A percentile compares a stretch with the other conserved stretches of the same genome.
Conservation (phyloP, 306 rosid species). For the Castanospermum australe region DNA sequence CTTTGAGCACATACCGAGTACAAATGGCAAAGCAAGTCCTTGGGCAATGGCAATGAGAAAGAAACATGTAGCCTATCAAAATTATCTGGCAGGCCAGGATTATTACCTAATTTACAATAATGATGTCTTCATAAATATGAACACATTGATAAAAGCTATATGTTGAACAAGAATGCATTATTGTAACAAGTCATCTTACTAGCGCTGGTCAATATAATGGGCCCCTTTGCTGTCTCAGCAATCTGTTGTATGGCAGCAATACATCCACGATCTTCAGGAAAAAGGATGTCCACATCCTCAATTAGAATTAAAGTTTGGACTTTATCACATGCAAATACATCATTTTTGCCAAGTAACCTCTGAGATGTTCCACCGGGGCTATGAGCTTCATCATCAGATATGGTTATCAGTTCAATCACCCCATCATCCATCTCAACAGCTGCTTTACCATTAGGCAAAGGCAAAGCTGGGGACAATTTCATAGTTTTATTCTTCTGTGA, state of each 20-base stretch:
- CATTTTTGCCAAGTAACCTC: conserved; percentile 36
- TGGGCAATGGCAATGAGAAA: conserved; percentile 62
- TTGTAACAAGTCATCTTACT: conserved; percentile 60
- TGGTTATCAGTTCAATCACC: conserved; percentile 46
- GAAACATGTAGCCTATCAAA: conserved; percentile 52
- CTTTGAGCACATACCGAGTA: conserved; percentile 52
- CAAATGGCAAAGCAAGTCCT: conserved; percentile 71
- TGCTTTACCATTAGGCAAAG: conserved; percentile 36
- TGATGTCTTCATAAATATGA: conserved; percentile 13
- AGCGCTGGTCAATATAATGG: conserved; percentile 89
- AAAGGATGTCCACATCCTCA: conserved; percentile 89
- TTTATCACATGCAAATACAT: conserved; percentile 27
- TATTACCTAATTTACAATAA: conserved; percentile 61
- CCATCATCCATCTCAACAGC: conserved; percentile 40
- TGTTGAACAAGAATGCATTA: conserved; percentile 12
- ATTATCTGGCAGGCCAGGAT: conserved; percentile 71
- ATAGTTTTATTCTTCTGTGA: conserved; percentile 34
- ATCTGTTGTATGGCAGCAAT: conserved; percentile 81
- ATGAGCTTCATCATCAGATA: conserved; percentile 58
- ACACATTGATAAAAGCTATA: conserved; percentile 22
- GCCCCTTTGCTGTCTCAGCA: conserved; percentile 81
- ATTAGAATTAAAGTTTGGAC: conserved; percentile 67
- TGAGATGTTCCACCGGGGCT: conserved; percentile 31
- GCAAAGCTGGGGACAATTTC: conserved; percentile 29
- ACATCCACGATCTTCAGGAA: conserved; percentile 88